Conservation (phyloP, 169 alveolate species). For the Cryptosporidium sp. region DNA sequence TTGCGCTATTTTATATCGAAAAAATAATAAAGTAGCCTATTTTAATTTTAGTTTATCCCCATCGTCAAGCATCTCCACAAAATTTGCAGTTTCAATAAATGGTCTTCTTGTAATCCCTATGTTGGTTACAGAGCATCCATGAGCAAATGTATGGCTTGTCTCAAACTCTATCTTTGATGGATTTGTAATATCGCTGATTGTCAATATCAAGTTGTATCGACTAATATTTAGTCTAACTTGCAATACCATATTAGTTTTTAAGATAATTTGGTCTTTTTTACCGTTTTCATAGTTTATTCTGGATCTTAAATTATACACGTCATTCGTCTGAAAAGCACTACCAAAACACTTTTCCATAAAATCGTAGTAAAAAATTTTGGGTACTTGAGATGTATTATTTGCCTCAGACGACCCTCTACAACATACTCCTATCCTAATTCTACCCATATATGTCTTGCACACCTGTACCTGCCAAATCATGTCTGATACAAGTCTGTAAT, state of each 20-base stretch:
- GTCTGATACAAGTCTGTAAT: slow-evolving; percentile 68
- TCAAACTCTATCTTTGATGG: slow-evolving; percentile 28
- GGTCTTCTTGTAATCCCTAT: slow-evolving; percentile 68
- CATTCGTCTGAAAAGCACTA: slow-evolving; percentile 73
- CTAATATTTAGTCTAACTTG: slow-evolving; percentile 72
- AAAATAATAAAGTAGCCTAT: slow-evolving; percentile 2
- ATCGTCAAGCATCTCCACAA: slow-evolving; percentile 72
- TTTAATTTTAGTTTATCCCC: slow-evolving; percentile 72
- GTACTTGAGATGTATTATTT: slow-evolving; percentile 69
- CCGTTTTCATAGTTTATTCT: slow-evolving; percentile 49
- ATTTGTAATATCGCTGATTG: slow-evolving; percentile 53
- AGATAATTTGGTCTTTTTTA: slow-evolving; percentile 32
- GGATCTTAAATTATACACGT: slow-evolving; percentile 55
- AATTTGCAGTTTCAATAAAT: slow-evolving; percentile 68
- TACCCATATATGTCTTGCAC: slow-evolving; percentile 73
- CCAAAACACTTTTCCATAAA: slow-evolving; percentile 72
- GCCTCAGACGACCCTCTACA: slow-evolving; percentile 65
- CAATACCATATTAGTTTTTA: slow-evolving; percentile 45
- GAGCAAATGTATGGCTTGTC: slow-evolving; percentile 65
- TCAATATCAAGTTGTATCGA: slow-evolving; percentile 45
- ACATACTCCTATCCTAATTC: slow-evolving; percentile 71
- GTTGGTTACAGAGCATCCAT: slow-evolving; percentile 41
- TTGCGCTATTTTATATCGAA: background rate
- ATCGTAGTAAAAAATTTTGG: slow-evolving; percentile 61
- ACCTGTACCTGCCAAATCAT: slow-evolving; percentile 74